Conservation (phyloP, 441 rosid species). For the Geranium incanum region DNA sequence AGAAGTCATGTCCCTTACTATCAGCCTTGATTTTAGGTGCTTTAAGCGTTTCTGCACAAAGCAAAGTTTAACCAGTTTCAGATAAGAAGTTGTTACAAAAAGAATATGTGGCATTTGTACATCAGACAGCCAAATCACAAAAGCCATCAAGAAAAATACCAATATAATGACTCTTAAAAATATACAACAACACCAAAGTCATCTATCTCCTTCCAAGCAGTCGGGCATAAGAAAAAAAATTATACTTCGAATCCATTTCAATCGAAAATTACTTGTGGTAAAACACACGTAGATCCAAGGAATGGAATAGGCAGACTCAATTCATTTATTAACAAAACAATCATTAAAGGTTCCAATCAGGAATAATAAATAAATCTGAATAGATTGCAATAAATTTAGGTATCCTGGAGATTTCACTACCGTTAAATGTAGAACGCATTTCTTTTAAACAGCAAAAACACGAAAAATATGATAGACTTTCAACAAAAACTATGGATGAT, state of each 20-base stretch:
- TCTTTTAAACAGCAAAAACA: not conserved
- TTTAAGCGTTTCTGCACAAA: slow-evolving; percentile 73
- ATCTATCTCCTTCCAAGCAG: slow-evolving; percentile 4
- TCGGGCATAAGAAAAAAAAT: slow-evolving; percentile 6
- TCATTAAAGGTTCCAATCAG: not conserved
- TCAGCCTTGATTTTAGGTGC: slow-evolving; percentile 57
- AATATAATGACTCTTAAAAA: not conserved
- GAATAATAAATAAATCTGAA: not conserved
- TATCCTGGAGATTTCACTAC: not conserved
- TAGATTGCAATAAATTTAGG: not conserved
- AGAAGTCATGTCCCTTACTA: slow-evolving; percentile 43
- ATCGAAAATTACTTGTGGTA: not conserved
- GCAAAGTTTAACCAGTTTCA: slow-evolving; percentile 14
- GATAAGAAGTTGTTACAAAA: not conserved
- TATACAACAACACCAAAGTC: not conserved
- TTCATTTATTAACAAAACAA: not conserved
- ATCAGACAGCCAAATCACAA: not conserved
- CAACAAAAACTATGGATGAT: not conserved
- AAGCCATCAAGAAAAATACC: not conserved
- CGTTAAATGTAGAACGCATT: not conserved
- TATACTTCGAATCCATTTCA: not conserved
- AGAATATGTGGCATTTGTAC: not conserved
- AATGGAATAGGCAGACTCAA: not conserved
- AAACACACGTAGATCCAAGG: not conserved
- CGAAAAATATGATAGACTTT: not conserved